Base-by-base conservation (phyloP, 1,139 yeast species). In the Candida sp. region DNA sequence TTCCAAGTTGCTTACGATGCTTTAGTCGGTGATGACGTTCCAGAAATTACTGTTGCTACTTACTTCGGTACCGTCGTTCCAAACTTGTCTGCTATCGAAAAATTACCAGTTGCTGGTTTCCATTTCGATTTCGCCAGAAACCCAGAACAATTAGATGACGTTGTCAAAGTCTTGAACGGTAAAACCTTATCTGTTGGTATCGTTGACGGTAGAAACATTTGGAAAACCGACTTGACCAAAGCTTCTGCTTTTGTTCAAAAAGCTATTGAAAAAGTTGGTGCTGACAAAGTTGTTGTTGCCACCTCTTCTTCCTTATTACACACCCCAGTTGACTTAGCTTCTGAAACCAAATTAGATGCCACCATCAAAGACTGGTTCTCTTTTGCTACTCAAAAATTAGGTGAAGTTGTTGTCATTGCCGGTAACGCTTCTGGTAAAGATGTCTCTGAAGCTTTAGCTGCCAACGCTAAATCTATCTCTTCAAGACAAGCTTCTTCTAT, bases 41-140 rank as follows among this genome's bases (percentile, higher is more conserved):
- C 96, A 69, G 83, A 87, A 69, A 72, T 93, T 60, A 73, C 84
- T 58, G 73, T 93, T 65, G 81, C 99, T 66, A 78, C 98, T 60
- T 93, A 93, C 82, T 93, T 93, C 68, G 99, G 99, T 79, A 96
- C 95, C 64, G 97, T 88, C 59, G 86, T 91, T 75, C 98, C 98
- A 76, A 93, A 93, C 87, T 77, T 91, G 70, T 75, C 75, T 55
- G 93, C 97, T 56, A 79, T 93, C 72, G 82, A 86, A 78, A 84
- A 80, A 57, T 82, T 93, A 66, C 95, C 97, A 64, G 97, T 93
- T 58, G 77, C 93, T 58, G 97, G 96, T 70, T 82, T 84, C 87
- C 99, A 93, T 81, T 88, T 87, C 66, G 99, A 93, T 78, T 88
- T 89, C 60, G 95, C 84, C 69, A 90, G 97, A 81, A 87, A 83